phyloP scores from a whole-genome alignment of 208 protist genomes.

The Endotrypanum monterogeii region DNA sequence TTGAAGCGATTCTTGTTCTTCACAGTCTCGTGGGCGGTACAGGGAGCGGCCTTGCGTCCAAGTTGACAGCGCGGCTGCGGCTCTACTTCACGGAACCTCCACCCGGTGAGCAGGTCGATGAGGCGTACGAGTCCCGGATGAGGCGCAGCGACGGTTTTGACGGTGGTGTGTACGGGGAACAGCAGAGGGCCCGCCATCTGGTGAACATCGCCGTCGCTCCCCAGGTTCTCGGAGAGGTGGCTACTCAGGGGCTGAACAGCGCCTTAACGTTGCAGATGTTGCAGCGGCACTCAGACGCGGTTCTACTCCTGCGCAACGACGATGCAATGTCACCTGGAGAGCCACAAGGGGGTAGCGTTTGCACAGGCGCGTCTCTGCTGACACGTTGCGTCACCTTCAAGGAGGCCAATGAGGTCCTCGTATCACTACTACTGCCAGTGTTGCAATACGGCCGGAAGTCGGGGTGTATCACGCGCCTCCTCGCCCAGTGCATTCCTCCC shows the following conservation, averaged over 20 bases:
- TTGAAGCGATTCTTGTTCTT: constrained; percentile 82
- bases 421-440: constrained; percentile 72
- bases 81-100: constrained; percentile 80
- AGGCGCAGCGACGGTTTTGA: constrained; percentile 70
- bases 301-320: constrained; percentile 83
- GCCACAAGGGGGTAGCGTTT: constrained; percentile 26
- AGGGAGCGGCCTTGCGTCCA: constrained; percentile 78
- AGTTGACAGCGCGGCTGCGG: constrained; percentile 79
- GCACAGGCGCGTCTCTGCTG: constrained; percentile 33
- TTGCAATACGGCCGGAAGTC: constrained; percentile 51
- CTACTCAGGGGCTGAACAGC: constrained; percentile 79
- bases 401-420: constrained; percentile 83
- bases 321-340: constrained; percentile 56
- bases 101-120: constrained; percentile 29
- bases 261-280: constrained; percentile 72
- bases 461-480: constrained; percentile 38
- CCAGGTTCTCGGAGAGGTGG: constrained; percentile 66
- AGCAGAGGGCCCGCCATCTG: constrained; percentile 70
- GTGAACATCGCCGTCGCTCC: constrained; percentile 76
- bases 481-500: constrained; percentile 46
- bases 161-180: constrained; percentile 61
- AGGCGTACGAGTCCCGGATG: constrained; percentile 57
- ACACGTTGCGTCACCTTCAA: constrained; percentile 72
- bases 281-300: constrained; percentile 57
- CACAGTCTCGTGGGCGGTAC: constrained; percentile 88